Evolutionary conservation across 192 early-diverging fungal species (phyloP), one percentile per base, ranked within the genome.

Genomic region (Chytriomyces sp.): DNA sequence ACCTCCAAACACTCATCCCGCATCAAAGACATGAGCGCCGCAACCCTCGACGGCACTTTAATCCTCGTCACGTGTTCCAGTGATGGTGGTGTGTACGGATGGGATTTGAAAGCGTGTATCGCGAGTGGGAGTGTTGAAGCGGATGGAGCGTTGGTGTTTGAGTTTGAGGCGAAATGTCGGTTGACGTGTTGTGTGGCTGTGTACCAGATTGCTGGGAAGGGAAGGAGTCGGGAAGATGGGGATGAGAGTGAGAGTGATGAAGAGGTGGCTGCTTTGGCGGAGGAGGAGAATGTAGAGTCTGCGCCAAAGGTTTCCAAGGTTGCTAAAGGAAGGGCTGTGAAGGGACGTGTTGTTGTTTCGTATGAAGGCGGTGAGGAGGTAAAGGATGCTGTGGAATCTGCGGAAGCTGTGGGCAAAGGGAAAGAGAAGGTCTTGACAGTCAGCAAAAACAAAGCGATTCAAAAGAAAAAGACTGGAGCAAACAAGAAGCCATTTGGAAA

Each of bases 31-130:
- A 7, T 88, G 26, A 77, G 60, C 43, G 6, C 45, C 45, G 66
- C 61, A 20, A n/a, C 28, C 44, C n/a, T 76, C 18, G 16, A 67
- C n/a, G 26, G 48, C 18, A 43, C 67, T n/a, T 64, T 69, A 2
- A 53, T 82, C 9, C 43, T 84, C 20, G 81, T 77, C 10, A 81
- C 87, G 5, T 88, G 87, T 69, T 77, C 81, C 45, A 85, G 85
- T 18, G 83, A 86, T 48, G 87, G 87, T 23, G 79, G 71, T 0
- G 73, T 88, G 35, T 73, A 49, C 45, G 80, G 86, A 7, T 88
- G 87, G 87, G 81, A 88, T 64, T 62, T 88, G 24, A 65, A 66
- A 9, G 45, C 43, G 24, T 80, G 59, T 5, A 47, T 83, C 0
- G 49, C 45, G 18, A 50, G 16, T 35, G 69, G 46, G 26, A 35